phyloP scores from a whole-genome alignment of 2,329 filamentous ascomycete genomes.

The Fusarium abutilonis region DNA sequence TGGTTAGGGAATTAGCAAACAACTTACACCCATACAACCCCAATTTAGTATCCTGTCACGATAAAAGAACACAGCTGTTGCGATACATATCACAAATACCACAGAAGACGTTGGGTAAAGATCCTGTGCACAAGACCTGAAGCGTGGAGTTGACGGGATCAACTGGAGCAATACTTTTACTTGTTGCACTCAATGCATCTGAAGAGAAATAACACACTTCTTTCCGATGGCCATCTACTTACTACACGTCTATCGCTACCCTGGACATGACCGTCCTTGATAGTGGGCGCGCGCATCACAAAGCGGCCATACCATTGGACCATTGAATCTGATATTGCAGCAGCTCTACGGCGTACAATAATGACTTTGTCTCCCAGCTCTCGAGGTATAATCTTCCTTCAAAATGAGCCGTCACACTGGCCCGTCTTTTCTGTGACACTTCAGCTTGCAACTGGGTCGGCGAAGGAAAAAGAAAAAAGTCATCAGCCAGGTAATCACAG shows the following conservation, averaged over 20 bases:
- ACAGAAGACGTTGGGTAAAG: constrained; percentile 7
- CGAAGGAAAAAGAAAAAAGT: constrained; percentile 33
- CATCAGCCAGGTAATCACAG: neutral
- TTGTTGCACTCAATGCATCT: neutral
- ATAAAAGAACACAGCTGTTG: constrained; percentile 5
- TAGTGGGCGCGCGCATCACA: neutral
- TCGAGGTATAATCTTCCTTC: too few species aligned
- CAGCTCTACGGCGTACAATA: neutral
- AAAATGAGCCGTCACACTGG: neutral
- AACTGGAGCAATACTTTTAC: too few species aligned
- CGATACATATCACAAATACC: constrained; percentile 5
- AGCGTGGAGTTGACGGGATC: too few species aligned
- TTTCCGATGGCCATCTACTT: neutral
- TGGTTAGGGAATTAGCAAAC: neutral
- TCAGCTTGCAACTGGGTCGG: constrained; percentile 14
- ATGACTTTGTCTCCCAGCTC: neutral
- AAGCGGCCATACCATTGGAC: neutral
- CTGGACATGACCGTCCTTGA: neutral
- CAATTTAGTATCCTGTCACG: neutral
- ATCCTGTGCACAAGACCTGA: neutral
- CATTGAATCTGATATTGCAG: neutral
- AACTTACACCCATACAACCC: neutral
- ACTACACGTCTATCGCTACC: neutral
- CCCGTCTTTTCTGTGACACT: constrained; percentile 6
- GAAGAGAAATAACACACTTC: too few species aligned